Percentiles rank a stretch among this genome's conserved stretches.
These are phyloP conservation scores for Aureobasidium mangrovei DNA, from an alignment of 2,329 filamentous ascomycete genomes.

Conservation along the genomic window DNA sequence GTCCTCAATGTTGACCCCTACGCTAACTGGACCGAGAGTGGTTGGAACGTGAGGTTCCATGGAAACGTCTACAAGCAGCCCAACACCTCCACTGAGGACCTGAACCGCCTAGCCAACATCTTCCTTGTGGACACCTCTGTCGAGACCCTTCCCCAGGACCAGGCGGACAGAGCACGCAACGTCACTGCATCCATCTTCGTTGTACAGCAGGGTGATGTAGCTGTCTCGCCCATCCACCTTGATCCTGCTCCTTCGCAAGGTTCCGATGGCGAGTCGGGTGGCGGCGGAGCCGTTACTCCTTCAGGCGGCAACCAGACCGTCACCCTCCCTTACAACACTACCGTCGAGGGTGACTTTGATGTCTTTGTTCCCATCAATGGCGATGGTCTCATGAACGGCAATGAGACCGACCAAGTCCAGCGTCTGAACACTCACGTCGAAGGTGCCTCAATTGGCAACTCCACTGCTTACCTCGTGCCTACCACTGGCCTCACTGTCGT, in stretches of 20 bases:
- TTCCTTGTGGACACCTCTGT: conserved; percentile 61
- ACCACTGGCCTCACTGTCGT: conserved; percentile 61
- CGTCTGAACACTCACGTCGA: conserved; percentile 59
- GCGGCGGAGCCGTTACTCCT: conserved; percentile 43
- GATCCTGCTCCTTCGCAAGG: conserved; percentile 50
- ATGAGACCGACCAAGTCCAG: conserved; percentile 56
- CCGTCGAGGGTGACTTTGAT: conserved; percentile 62
- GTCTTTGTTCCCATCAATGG: conserved; percentile 57
- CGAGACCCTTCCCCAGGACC: conserved; percentile 46
- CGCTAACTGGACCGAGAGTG: conserved; percentile 69
- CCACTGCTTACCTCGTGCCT: conserved; percentile 68
- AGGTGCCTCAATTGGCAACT: conserved; percentile 57
- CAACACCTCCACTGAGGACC: conserved; percentile 53
- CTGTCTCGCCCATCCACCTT: conserved; percentile 53
- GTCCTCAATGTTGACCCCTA: conserved; percentile 59
- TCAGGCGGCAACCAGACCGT: conserved; percentile 55
- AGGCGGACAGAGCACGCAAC: conserved; percentile 63
- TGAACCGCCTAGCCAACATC: conserved; percentile 60
- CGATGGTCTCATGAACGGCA: conserved; percentile 53
- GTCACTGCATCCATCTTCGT: conserved; percentile 65
- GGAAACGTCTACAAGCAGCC: conserved; percentile 78
- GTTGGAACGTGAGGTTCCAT: conserved; percentile 68
- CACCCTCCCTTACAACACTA: conserved; percentile 57
- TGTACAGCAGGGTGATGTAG: conserved; percentile 59
- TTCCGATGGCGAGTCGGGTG: conserved; percentile 39